phyloP scores from a whole-genome alignment of 1,284 basidiomycete species.

The Trametes versicolor region DNA sequence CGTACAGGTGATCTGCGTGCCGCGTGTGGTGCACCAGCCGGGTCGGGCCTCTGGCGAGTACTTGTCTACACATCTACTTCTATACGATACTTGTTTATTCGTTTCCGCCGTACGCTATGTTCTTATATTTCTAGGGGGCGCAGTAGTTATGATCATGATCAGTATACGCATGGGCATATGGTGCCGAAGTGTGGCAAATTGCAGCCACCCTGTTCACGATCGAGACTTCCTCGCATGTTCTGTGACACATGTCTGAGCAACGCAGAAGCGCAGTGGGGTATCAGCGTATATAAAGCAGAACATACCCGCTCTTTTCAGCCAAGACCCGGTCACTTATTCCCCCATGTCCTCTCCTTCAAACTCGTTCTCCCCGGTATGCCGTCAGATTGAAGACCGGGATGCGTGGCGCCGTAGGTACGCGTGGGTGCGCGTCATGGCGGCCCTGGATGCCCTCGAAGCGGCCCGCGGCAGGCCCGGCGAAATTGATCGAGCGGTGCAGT shows the following conservation, averaged over 20 bases:
- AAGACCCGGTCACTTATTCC: neutral
- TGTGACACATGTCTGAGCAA: too few relatives aligned
- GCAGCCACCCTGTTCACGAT: neutral
- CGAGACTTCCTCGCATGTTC: neutral
- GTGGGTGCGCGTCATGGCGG: neutral
- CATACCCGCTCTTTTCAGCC: neutral
- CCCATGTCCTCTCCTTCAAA: neutral
- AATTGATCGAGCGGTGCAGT: constrained; percentile 23
- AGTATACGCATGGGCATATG: neutral
- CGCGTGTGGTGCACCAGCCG: neutral
- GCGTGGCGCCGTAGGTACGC: neutral
- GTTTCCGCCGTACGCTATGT: constrained; percentile 5
- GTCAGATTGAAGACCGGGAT: neutral
- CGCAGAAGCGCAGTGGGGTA: too few relatives aligned
- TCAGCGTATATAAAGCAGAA: too few relatives aligned
- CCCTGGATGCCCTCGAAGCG: constrained; percentile 8
- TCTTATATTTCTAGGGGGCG: constrained; percentile 10
- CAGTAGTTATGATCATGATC: neutral
- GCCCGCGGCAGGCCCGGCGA: constrained; percentile 21
- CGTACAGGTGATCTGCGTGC: constrained; percentile 12
- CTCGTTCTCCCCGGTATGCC: neutral
- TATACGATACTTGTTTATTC: constrained; percentile 17
- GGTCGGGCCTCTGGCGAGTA: neutral
- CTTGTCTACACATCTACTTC: neutral
- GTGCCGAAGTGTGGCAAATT: neutral